Evolutionary conservation across 805 yeast genomes (phyloP), one percentile per base, ranked within the genome.

Genomic region (Phaffomyces antillensis): DNA sequence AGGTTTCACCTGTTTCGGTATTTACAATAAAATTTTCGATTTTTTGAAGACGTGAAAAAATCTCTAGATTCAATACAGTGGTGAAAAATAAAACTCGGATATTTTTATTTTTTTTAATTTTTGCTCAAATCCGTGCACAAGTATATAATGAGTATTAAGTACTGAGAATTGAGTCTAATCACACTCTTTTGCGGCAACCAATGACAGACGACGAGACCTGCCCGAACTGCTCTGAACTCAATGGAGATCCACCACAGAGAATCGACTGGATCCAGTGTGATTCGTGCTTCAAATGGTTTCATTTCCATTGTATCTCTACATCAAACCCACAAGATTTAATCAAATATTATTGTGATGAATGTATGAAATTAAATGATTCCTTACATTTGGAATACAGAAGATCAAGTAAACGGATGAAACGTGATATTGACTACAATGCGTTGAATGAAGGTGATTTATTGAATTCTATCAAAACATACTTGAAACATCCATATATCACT

Each of bases 351-450:
- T 85, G 93, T 55, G 54, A 56, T 0, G 45, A 53, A 1, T 85
- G 90, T 57, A 56, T 6, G 45, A 46, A 12, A 51, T 51, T 3
- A 28, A 9, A 28, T 87, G 18, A 16, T n/a, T 20, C 7, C 6
- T 20, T 20, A 20, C 75, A 79, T 0, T 70, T 81, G 6, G 57
- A 70, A 15, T 56, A 59, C 42, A 74, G 70, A 44, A 64, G 90
- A 35, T 69, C 69, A 34, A 80, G 86, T 45, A 67, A 72, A 37
- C 65, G 96, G 20, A 64, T 72, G 15, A 65, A 68, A 36, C 63
- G 68, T n/a, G 70, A 71, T 42, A 74, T 89, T 38, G 95, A 88
- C 58, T 88, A 88, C 56, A 80, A 77, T 10, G 93, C 95, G 0
- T 66, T 88, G 53, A 77, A 88, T 59, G 83, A 81, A 44, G 95